Percentiles rank a stretch among this genome's conserved stretches.
These are phyloP conservation scores for Stereocaulon alpinum DNA, from an alignment of 495 filamentous ascomycete species.

Conservation along the genomic window DNA sequence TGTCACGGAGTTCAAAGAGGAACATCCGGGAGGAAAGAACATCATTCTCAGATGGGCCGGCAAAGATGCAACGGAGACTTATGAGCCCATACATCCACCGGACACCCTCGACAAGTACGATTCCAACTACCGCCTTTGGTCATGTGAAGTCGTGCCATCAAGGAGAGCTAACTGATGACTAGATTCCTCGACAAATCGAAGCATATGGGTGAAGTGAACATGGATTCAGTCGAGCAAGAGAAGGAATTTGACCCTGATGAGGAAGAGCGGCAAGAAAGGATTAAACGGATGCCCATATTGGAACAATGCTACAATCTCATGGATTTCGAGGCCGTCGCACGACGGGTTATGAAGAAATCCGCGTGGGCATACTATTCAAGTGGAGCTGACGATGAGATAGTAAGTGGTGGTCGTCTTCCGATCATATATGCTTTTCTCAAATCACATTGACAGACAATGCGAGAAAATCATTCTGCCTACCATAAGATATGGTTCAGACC, in stretches of 20 bases:
- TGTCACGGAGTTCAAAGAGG: constrained; percentile 82
- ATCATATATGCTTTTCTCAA: not conserved
- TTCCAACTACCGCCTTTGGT: not conserved
- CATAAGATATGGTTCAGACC: constrained; percentile 98
- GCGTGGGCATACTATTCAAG: constrained; percentile 97
- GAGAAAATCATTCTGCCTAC: constrained; percentile 92
- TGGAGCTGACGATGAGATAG: constrained; percentile 94
- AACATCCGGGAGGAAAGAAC: constrained; percentile 76
- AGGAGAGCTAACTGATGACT: not conserved
- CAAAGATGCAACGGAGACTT: constrained; percentile 74
- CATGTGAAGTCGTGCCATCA: too few species aligned
- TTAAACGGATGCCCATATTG: constrained; percentile 67
- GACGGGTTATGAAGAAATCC: constrained; percentile 80
- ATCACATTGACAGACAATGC: constrained; percentile 60
- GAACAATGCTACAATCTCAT: constrained; percentile 89
- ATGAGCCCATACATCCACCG: constrained; percentile 89
- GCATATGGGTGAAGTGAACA: constrained; percentile 85
- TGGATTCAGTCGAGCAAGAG: constrained; percentile 69
- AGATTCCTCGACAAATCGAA: constrained; percentile 52
- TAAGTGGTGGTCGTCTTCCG: constrained; percentile 33
- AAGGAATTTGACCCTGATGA: constrained; percentile 70
- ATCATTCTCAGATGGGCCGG: constrained; percentile 79
- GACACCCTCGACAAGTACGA: constrained; percentile 70
- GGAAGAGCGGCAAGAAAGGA: constrained; percentile 59
- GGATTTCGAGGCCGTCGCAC: constrained; percentile 90